These are phyloP conservation scores for Dothistroma septosporum DNA, from an alignment of 2,329 filamentous ascomycete genomes.

Conservation along the genomic window DNA sequence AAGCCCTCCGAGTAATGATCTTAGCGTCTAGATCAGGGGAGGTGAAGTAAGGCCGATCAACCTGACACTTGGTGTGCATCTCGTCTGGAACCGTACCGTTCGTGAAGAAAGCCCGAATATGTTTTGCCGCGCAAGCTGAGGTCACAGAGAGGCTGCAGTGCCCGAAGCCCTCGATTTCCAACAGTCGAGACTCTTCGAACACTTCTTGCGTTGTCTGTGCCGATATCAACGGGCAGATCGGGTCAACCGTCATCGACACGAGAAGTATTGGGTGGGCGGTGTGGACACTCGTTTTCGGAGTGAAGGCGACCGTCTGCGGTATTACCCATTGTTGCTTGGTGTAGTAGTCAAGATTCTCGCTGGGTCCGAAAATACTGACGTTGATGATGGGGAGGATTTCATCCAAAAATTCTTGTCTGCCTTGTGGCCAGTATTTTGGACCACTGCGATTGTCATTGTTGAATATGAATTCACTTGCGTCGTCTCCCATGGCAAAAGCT, in stretches of 20 bases:
- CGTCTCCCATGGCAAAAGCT: conserved; percentile 19
- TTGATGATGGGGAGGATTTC: conserved; percentile 16
- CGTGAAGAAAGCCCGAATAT: conserved; percentile 20
- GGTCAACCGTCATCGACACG: conserved; percentile 21
- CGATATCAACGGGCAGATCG: conserved; percentile 22
- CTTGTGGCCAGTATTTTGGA: conserved; percentile 18
- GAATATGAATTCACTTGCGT: conserved; percentile 19
- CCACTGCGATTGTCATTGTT: conserved; percentile 17
- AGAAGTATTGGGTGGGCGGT: conserved; percentile 21
- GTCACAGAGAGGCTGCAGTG: conserved; percentile 21
- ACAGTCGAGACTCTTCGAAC: conserved; percentile 16
- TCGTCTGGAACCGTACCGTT: conserved; percentile 17
- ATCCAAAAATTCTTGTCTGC: conserved; percentile 14
- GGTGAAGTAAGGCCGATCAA: conserved; percentile 22
- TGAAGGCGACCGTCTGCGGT: conserved; percentile 19
- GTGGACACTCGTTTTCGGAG: conserved; percentile 10
- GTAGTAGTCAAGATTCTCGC: conserved; percentile 17
- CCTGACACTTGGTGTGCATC: conserved; percentile 18
- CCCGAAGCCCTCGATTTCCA: conserved; percentile 22
- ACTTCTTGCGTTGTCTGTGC: conserved; percentile 15
- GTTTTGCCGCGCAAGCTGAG: conserved; percentile 21
- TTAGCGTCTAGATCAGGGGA: conserved; percentile 23
- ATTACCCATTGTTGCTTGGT: conserved; percentile 18
- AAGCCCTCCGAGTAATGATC: conserved; percentile 13
- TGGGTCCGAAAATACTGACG: conserved; percentile 17